These are phyloP conservation scores for Thymus quinquecostatus DNA, from an alignment of 257 asterid species.

Conservation along the genomic window DNA sequence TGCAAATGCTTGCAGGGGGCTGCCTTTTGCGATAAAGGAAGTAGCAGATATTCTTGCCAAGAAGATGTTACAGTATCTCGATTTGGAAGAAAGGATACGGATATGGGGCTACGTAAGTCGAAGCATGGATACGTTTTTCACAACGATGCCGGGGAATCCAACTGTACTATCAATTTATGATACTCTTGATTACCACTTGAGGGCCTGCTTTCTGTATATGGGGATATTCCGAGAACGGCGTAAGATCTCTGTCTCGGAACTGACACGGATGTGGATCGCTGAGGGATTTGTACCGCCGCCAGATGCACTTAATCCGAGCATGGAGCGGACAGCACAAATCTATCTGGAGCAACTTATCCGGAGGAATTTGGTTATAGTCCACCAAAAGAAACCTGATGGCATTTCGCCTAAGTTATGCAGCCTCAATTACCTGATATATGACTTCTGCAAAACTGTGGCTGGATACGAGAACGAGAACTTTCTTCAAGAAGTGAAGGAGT, in stretches of 20 bases:
- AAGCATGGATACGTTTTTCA: slow-evolving; percentile 25
- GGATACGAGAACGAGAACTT: slow-evolving; percentile 14
- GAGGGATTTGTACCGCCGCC: slow-evolving; percentile 41
- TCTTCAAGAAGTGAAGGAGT: neutral
- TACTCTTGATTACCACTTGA: slow-evolving; percentile 45
- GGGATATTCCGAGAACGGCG: slow-evolving; percentile 33
- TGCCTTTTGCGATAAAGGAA: no score
- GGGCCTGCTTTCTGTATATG: slow-evolving; percentile 46
- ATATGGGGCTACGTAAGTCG: slow-evolving; percentile 42
- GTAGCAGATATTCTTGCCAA: slow-evolving; percentile 46
- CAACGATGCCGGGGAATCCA: slow-evolving; percentile 7
- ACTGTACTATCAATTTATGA: slow-evolving; percentile 43
- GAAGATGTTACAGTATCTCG: slow-evolving; percentile 10
- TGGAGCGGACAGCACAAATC: slow-evolving; percentile 38
- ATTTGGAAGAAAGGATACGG: slow-evolving; percentile 6
- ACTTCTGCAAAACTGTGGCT: slow-evolving; percentile 40
- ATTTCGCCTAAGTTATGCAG: slow-evolving; percentile 41
- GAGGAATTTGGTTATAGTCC: slow-evolving; percentile 35
- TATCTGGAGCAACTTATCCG: slow-evolving; percentile 33
- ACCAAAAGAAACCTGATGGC: slow-evolving; percentile 28
- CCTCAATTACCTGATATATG: slow-evolving; percentile 32
- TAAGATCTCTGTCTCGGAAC: slow-evolving; percentile 36
- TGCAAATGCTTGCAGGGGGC: no score
- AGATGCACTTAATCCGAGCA: neutral
- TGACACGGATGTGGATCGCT: slow-evolving; percentile 42